Conservation (phyloP, 768 basidiomycete genomes). For the Amyloporia xantha region DNA sequence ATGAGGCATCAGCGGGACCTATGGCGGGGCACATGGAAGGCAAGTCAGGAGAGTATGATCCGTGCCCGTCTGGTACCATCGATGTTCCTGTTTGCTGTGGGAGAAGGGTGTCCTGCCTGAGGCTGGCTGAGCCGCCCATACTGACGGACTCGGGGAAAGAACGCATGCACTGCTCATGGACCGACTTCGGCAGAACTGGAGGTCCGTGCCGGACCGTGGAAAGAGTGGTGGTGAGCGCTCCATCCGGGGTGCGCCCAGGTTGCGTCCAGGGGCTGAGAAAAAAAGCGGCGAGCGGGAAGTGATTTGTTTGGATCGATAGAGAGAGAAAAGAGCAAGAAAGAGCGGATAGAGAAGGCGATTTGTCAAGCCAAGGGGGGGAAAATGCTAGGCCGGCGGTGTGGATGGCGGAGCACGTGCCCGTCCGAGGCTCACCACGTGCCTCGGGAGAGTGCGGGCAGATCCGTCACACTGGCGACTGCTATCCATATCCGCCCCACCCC, state of each 20-base stretch:
- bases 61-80: background rate
- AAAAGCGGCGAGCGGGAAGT: background rate
- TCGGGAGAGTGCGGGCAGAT: slow-evolving; percentile 1
- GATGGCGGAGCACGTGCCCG: slow-evolving; percentile 2
- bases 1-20: no score
- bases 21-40: background rate
- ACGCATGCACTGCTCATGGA: no score
- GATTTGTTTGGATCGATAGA: background rate
- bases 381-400: background rate
- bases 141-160: background rate
- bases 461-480: slow-evolving; percentile 1
- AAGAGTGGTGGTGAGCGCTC: no score
- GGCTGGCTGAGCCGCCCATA: background rate
- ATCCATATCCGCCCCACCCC: slow-evolving; percentile 5
- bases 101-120: no score
- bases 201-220: background rate
- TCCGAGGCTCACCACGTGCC: background rate
- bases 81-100: background rate
- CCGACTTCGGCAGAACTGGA: background rate
- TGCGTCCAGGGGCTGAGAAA: background rate
- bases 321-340: background rate
- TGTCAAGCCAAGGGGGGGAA: background rate
- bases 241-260: no score
- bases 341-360: background rate
- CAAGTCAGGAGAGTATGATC: background rate